Evolutionary conservation across 1,284 basidiomycete species (phyloP).

Genomic region (Tilletiopsis washingtonensis): DNA sequence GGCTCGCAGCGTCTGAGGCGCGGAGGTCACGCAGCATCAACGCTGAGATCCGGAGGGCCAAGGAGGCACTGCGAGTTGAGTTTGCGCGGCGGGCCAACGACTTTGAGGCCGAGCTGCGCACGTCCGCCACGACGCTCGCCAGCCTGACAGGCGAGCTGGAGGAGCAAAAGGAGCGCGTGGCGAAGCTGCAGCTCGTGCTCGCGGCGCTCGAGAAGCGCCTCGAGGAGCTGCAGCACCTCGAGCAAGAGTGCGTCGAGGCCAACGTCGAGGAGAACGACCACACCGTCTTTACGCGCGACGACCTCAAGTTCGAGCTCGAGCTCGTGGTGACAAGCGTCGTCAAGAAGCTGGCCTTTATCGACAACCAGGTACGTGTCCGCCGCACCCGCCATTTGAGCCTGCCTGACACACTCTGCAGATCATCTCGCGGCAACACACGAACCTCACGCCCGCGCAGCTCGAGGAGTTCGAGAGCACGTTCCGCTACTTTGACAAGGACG

Average conservation of each 20-base stretch:
- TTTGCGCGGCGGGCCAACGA: slow-evolving; percentile 78
- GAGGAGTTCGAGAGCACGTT: slow-evolving; percentile 97
- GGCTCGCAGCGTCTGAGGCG: slow-evolving; percentile 66
- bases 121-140: slow-evolving; percentile 21
- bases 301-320: slow-evolving; percentile 82
- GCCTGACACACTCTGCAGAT: no score
- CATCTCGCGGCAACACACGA: slow-evolving; percentile 81
- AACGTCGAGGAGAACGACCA: slow-evolving; percentile 97
- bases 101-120: slow-evolving; percentile 55
- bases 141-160: slow-evolving; percentile 32
- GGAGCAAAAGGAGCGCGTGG: slow-evolving; percentile 20
- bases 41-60: slow-evolving; percentile 64
- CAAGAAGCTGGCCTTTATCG: slow-evolving; percentile 88
- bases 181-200: slow-evolving; percentile 16
- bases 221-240: slow-evolving; percentile 13
- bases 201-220: slow-evolving; percentile 22
- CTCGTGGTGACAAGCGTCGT: slow-evolving; percentile 69
- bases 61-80: slow-evolving; percentile 67
- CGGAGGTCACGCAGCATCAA: slow-evolving; percentile 75
- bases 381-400: not conserved
- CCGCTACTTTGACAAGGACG: slow-evolving; percentile 91
- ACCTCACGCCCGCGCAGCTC: slow-evolving; percentile 85
- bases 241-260: slow-evolving; percentile 67
- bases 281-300: slow-evolving; percentile 81
- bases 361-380: slow-evolving; percentile 67